A percentile compares a stretch with the other conserved stretches of the same genome.
Conservation (phyloP, 768 basidiomycete genomes). For the Royoungia palumana region DNA sequence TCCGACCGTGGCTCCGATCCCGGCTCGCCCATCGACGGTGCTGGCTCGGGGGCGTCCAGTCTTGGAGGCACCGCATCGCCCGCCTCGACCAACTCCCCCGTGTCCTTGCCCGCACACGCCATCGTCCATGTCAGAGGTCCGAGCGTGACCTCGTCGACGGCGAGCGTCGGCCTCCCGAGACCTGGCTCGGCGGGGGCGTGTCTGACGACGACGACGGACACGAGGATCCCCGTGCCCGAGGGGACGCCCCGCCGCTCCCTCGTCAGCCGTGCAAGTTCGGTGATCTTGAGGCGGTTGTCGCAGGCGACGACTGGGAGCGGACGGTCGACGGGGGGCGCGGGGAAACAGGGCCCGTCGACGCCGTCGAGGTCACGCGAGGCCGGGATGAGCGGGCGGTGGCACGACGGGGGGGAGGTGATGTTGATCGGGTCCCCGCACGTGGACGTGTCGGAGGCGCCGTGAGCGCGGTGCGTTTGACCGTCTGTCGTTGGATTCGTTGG, state of each 20-base stretch:
- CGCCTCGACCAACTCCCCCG: slow-evolving; percentile 9
- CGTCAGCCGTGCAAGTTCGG: slow-evolving; percentile 28
- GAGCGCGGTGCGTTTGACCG: neutral
- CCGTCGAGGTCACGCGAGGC: slow-evolving; percentile 5
- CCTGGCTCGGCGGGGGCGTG: slow-evolving; percentile 26
- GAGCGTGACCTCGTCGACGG: neutral
- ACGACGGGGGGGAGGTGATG: slow-evolving; percentile 19
- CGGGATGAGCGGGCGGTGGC: neutral
- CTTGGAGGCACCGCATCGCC: slow-evolving; percentile 1
- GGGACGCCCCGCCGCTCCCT: slow-evolving; percentile 12
- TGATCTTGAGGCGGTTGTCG: slow-evolving; percentile 23
- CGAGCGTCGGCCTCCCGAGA: neutral
- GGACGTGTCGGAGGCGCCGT: slow-evolving; percentile 5
- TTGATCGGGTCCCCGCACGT: slow-evolving; percentile 12
- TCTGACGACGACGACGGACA: slow-evolving; percentile 11
- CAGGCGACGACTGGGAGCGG: slow-evolving; percentile 11
- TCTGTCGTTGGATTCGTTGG: neutral
- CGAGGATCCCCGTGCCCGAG: neutral
- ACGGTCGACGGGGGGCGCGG: neutral
- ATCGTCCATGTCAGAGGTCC: slow-evolving; percentile 1
- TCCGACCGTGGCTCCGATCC: slow-evolving; percentile 5
- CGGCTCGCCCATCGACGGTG: neutral
- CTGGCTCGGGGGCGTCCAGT: neutral
- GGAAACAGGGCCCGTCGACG: neutral
- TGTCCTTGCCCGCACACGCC: slow-evolving; percentile 13